These are phyloP conservation scores for Talaromyces borbonicus DNA, from an alignment of 495 filamentous ascomycete genomes.

Conservation along the genomic window DNA sequence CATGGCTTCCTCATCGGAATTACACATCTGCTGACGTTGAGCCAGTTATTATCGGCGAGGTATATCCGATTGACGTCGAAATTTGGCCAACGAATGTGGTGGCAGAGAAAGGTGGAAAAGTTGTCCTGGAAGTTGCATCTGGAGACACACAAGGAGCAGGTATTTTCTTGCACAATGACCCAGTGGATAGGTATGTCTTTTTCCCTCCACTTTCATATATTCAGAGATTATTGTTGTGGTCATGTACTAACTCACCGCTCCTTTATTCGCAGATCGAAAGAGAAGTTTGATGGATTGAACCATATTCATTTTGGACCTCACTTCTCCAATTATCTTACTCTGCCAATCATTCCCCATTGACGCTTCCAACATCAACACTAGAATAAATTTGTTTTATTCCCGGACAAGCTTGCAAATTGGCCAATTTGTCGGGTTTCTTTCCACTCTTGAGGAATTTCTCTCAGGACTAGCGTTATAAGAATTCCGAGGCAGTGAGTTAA, in stretches of 20 bases:
- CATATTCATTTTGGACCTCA: constrained; percentile 7
- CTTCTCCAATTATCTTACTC: constrained; percentile 1
- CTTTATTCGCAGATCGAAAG: background rate
- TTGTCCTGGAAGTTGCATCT: constrained; percentile 42
- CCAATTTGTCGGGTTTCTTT: too few relatives aligned
- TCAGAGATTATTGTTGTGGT: too few relatives aligned
- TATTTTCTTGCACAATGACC: constrained; percentile 4
- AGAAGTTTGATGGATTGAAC: constrained; percentile 6
- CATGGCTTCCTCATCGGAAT: constrained; percentile 44
- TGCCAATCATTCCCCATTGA: constrained; percentile 1
- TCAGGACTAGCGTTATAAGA: too few relatives aligned
- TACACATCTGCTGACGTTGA: constrained; percentile 43
- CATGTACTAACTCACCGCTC: background rate
- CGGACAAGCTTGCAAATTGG: too few relatives aligned
- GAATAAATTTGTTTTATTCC: too few relatives aligned
- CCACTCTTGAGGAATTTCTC: too few relatives aligned
- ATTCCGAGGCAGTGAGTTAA: too few relatives aligned
- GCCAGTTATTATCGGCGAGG: constrained; percentile 33
- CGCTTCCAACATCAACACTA: too few relatives aligned
- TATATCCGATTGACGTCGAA: constrained; percentile 50
- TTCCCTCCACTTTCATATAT: background rate
- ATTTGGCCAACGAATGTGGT: constrained; percentile 56
- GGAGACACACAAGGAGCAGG: constrained; percentile 35
- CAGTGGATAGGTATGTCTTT: constrained; percentile 4
- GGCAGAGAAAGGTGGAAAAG: constrained; percentile 33